A percentile compares a stretch with the other conserved stretches of the same genome.
These are phyloP conservation scores for Chrysoporthe deuterocubensis DNA, from an alignment of 2,329 filamentous ascomycete genomes.

Conservation along the genomic window DNA sequence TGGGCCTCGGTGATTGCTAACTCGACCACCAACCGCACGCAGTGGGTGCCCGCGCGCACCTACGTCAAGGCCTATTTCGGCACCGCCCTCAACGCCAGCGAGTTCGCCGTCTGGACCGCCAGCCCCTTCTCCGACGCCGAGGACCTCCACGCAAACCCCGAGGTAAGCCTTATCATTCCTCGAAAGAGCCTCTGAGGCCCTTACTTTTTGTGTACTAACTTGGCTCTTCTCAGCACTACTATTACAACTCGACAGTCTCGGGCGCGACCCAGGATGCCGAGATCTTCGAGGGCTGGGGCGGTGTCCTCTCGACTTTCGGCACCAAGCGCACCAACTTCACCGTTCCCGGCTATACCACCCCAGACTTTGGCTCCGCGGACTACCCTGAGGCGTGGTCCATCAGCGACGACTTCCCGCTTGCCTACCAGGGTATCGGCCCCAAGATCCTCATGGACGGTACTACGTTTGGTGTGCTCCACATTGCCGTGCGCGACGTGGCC, in stretches of 20 bases:
- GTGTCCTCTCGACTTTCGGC: constrained; percentile 8
- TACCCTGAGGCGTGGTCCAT: constrained; percentile 30
- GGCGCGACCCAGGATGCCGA: constrained; percentile 28
- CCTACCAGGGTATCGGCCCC: constrained; percentile 34
- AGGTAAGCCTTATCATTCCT: neutral
- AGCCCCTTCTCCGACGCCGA: constrained; percentile 10
- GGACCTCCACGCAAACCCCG: constrained; percentile 11
- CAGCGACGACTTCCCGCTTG: constrained; percentile 39
- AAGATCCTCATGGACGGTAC: constrained; percentile 32
- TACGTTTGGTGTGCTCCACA: constrained; percentile 33
- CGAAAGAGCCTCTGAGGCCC: neutral
- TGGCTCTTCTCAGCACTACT: constrained; percentile 9
- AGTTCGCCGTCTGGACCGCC: constrained; percentile 14
- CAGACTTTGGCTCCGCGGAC: constrained; percentile 36
- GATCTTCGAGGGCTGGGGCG: constrained; percentile 33
- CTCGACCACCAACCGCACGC: constrained; percentile 14
- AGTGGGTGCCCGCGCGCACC: constrained; percentile 9
- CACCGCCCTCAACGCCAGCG: constrained; percentile 1
- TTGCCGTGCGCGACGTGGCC: constrained; percentile 31
- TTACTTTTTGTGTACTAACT: neutral
- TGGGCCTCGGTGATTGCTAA: constrained; percentile 32
- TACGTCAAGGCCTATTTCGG: constrained; percentile 14
- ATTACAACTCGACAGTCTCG: neutral
- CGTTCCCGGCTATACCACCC: constrained; percentile 42
- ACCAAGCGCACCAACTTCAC: constrained; percentile 31